phyloP scores from a whole-genome alignment of 768 basidiomycete species.

The Lactifluus echinatus region DNA sequence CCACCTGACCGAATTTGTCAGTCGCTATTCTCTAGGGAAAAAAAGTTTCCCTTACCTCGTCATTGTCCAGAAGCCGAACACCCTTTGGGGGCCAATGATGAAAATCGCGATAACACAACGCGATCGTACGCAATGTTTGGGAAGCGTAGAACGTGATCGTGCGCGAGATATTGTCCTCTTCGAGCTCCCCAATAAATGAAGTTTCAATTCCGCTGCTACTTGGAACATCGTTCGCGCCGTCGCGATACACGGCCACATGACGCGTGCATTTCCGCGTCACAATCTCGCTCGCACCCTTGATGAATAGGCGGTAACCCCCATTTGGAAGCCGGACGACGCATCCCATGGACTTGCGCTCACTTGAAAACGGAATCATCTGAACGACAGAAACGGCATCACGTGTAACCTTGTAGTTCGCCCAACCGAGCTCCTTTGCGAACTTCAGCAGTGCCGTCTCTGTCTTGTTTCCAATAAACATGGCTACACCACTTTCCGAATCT shows the following conservation, averaged over 20 bases:
- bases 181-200: conserved; percentile 51
- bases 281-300: conserved; percentile 95
- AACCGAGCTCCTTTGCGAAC: conserved; percentile 74
- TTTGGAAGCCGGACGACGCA: conserved; percentile 61
- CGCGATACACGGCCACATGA: conserved; percentile 62
- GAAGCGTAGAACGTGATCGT: conserved; percentile 99
- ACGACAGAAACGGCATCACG: conserved; percentile 54
- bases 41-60: conserved; percentile 40
- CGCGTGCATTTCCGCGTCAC: conserved; percentile 64
- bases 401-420: conserved; percentile 60
- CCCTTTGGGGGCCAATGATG: conserved; percentile 72
- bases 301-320: conserved; percentile 56
- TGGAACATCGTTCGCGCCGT: conserved; percentile 24
- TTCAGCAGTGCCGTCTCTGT: conserved; percentile 88
- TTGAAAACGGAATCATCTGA: conserved; percentile 92
- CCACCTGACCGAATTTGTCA: conserved; percentile 35
- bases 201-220: conserved; percentile 40
- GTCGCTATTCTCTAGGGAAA: not conserved
- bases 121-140: conserved; percentile 90
- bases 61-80: conserved; percentile 31
- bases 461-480: conserved; percentile 81
- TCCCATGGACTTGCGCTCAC: conserved; percentile 91
- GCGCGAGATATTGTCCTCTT: conserved; percentile 74
- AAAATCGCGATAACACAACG: conserved; percentile 88
- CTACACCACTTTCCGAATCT: conserved; percentile 49